phyloP scores from a whole-genome alignment of 306 rosid species.

The Castanea mollissima region DNA sequence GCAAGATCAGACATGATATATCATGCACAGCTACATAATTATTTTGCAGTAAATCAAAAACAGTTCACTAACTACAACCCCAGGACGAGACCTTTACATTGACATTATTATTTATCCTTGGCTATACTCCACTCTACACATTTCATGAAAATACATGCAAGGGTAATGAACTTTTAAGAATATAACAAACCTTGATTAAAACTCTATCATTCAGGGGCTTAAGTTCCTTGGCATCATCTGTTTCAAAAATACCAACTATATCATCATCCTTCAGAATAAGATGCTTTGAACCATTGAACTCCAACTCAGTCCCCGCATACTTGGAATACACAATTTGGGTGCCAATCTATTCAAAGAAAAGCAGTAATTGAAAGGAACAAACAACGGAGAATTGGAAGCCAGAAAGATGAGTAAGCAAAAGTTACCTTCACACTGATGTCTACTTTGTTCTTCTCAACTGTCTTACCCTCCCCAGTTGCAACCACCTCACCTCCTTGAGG shows the following conservation, averaged over 20 bases:
- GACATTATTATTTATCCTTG: not conserved
- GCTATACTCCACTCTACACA: not conserved
- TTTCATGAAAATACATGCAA: not conserved
- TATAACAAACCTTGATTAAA: slow-evolving; percentile 65
- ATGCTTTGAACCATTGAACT: slow-evolving; percentile 85
- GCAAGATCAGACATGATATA: not conserved
- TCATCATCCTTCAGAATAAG: slow-evolving; percentile 89
- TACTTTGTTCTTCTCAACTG: slow-evolving; percentile 62
- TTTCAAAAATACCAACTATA: slow-evolving; percentile 81
- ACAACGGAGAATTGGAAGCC: not conserved
- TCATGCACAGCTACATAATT: not conserved
- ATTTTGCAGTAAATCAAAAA: not conserved
- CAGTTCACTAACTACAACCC: not conserved
- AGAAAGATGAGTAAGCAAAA: not conserved
- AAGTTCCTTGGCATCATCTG: slow-evolving; percentile 88
- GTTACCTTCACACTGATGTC: slow-evolving; percentile 68
- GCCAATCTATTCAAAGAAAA: slow-evolving; percentile 51
- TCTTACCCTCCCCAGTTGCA: slow-evolving; percentile 85
- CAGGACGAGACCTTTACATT: no score
- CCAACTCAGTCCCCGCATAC: slow-evolving; percentile 89
- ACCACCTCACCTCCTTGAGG: slow-evolving; percentile 99
- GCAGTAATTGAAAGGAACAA: not conserved
- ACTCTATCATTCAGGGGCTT: slow-evolving; percentile 88
- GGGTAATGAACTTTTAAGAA: not conserved
- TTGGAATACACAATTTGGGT: slow-evolving; percentile 83